phyloP scores from a whole-genome alignment of 2,329 filamentous ascomycete genomes.

The Periglandula ipomoeae region DNA sequence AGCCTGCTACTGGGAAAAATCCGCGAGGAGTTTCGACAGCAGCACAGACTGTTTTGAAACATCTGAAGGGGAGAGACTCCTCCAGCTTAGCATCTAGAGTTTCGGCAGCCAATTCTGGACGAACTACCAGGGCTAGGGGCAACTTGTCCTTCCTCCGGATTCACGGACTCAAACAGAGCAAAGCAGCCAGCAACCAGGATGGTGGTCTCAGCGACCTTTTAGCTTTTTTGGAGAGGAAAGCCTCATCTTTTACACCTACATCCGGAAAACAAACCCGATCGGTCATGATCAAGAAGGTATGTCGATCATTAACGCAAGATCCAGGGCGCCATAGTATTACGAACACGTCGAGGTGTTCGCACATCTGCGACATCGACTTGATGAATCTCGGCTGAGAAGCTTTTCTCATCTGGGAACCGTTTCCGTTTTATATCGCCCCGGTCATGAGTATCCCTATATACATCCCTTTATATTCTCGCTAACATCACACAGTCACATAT shows the following conservation, averaged over 20 bases:
- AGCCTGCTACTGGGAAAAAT: conserved; percentile 14
- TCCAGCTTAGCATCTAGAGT: conserved; percentile 25
- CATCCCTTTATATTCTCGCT: conserved; percentile 32
- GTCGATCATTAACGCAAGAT: conserved; percentile 32
- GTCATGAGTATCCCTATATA: not conserved
- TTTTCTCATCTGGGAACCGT: not conserved
- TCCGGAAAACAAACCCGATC: conserved; percentile 34
- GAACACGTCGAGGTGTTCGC: conserved; percentile 4
- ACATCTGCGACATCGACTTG: conserved; percentile 2
- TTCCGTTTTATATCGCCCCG: not conserved
- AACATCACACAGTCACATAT: conserved; percentile 61
- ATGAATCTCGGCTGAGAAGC: not conserved
- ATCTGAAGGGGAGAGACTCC: conserved; percentile 27
- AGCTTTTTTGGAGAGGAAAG: conserved; percentile 63
- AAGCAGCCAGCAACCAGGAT: conserved; percentile 55
- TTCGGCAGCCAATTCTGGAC: conserved; percentile 20
- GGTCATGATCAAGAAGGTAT: conserved; percentile 70
- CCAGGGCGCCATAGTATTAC: conserved; percentile 7
- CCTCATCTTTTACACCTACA: conserved; percentile 43
- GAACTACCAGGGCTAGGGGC: conserved; percentile 15
- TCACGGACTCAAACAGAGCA: conserved; percentile 58
- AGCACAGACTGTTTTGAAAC: conserved; percentile 34
- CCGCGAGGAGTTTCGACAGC: conserved; percentile 25
- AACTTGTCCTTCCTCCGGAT: conserved; percentile 36
- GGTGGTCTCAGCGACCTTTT: conserved; percentile 58